Evolutionary conservation across 2,329 filamentous ascomycete species (phyloP).

Genomic region (Penicillium sp.): DNA sequence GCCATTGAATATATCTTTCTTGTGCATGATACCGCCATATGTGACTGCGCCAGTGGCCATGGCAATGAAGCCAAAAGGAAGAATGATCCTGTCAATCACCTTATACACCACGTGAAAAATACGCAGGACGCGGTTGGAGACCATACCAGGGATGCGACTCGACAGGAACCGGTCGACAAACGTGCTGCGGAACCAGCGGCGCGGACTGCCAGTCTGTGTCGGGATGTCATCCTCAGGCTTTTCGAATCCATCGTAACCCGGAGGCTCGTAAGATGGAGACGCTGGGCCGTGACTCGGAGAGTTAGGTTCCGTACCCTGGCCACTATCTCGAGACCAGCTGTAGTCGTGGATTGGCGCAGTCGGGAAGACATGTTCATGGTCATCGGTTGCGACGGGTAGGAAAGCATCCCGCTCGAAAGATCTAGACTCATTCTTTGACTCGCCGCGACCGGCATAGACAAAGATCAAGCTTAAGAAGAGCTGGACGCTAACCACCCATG

Average conservation of each 20-base stretch:
- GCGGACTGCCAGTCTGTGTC: slow-evolving; percentile 38
- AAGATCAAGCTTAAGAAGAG: slow-evolving; percentile 69
- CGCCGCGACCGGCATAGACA: slow-evolving; percentile 58
- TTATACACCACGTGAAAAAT: slow-evolving; percentile 66
- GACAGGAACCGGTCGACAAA: slow-evolving; percentile 58
- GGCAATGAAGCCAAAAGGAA: slow-evolving; percentile 76
- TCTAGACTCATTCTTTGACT: slow-evolving; percentile 30
- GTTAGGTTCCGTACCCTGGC: slow-evolving; percentile 72
- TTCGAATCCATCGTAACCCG: slow-evolving; percentile 56
- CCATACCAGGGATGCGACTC: slow-evolving; percentile 58
- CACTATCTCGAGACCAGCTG: slow-evolving; percentile 72
- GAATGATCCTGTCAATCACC: slow-evolving; percentile 73
- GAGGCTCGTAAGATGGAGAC: slow-evolving; percentile 61
- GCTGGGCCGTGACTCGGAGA: slow-evolving; percentile 70
- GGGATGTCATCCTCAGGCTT: slow-evolving; percentile 51
- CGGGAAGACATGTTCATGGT: slow-evolving; percentile 53
- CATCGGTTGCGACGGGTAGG: slow-evolving; percentile 64
- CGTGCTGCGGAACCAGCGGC: slow-evolving; percentile 51
- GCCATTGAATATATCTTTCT: slow-evolving; percentile 73
- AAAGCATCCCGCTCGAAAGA: slow-evolving; percentile 62
- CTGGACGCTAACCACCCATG: slow-evolving; percentile 72
- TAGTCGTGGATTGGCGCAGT: slow-evolving; percentile 45
- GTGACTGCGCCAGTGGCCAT: slow-evolving; percentile 74
- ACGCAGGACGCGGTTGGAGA: slow-evolving; percentile 62
- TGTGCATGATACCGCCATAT: slow-evolving; percentile 81